A percentile compares a stretch with the other conserved stretches of the same genome.
Conservation (phyloP, 2,329 filamentous ascomycete genomes). For the Botrytis hyacinthi region DNA sequence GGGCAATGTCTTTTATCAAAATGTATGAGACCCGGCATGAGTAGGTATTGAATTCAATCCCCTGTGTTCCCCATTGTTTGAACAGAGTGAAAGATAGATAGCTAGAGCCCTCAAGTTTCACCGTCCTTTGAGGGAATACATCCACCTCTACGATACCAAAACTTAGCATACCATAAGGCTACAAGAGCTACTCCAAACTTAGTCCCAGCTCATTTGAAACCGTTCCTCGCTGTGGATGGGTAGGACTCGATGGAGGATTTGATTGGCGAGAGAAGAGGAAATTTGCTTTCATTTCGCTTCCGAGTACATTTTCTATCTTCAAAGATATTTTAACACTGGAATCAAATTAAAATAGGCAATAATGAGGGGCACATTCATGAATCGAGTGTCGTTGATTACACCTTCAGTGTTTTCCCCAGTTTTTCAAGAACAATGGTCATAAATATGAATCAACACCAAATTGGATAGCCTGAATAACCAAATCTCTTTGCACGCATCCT, state of each 20-base stretch:
- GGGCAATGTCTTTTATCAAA: not conserved
- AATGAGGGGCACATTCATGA: rapidly evolving
- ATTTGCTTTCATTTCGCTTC: not conserved
- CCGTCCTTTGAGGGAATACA: not conserved
- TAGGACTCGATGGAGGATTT: rapidly evolving
- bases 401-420: not conserved
- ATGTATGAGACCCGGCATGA: too few relatives aligned
- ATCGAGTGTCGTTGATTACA: not conserved
- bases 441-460: not conserved
- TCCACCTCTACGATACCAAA: rapidly evolving
- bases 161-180: not conserved
- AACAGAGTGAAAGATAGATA: not conserved
- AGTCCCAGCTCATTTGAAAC: not conserved
- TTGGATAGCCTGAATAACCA: not conserved
- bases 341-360: not conserved
- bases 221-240: not conserved
- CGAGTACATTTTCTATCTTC: not conserved
- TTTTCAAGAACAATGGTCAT: rapidly evolving
- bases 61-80: not conserved
- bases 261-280: not conserved
- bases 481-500: not conserved
- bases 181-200: not conserved
- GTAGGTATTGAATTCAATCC: not conserved
- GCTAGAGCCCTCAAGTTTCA: not conserved
- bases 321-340: not conserved